Evolutionary conservation across 257 asterid species (phyloP).

Genomic region (Solanum piurae): DNA sequence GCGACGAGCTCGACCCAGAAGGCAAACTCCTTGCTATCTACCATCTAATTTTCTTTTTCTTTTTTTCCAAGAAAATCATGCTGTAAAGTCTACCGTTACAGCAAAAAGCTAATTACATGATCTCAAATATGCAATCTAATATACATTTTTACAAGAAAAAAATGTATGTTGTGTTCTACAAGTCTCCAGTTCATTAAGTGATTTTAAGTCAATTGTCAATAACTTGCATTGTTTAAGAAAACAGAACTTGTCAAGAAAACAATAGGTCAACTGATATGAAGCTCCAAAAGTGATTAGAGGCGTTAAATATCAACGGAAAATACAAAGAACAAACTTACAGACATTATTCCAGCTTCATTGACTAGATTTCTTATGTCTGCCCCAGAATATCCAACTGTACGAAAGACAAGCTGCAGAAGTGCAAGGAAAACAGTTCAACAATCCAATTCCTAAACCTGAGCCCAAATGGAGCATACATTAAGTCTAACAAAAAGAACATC

Average conservation of each 20-base stretch:
- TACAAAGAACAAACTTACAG: conserved; percentile 54
- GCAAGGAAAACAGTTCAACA: neutral
- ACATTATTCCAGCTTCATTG: conserved; percentile 95
- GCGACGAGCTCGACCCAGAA: too few species aligned
- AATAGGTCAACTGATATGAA: neutral
- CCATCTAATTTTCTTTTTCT: neutral
- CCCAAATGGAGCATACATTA: neutral
- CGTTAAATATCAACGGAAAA: neutral
- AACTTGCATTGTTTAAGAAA: neutral
- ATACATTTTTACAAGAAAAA: neutral
- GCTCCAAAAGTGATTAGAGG: neutral
- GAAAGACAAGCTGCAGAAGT: conserved; percentile 73
- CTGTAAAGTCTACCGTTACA: neutral
- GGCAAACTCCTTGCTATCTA: neutral
- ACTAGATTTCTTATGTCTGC: conserved; percentile 92
- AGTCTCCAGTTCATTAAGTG: neutral
- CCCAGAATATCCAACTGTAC: conserved; percentile 97
- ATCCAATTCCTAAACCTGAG: neutral
- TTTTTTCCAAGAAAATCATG: neutral
- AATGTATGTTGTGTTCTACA: neutral
- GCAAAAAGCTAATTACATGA: neutral
- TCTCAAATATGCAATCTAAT: neutral
- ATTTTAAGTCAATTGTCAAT: neutral
- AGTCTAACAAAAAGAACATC: neutral
- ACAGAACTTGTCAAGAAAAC: neutral